Base-by-base conservation (phyloP, 2,329 filamentous ascomycete genomes). In the Alternaria angustiovoidea region DNA sequence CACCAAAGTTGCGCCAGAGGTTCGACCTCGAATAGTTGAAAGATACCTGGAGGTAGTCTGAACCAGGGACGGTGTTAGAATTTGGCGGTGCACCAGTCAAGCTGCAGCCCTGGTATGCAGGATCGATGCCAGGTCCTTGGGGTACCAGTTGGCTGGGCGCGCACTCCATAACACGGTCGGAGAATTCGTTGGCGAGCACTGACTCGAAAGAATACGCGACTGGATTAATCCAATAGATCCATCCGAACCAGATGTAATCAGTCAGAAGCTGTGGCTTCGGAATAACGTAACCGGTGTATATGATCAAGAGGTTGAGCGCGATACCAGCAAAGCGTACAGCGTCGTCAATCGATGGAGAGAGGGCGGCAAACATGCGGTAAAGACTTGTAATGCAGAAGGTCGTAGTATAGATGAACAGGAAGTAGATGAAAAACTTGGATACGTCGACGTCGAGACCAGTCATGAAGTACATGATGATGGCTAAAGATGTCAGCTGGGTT, bases 1-100 rank as follows among this genome's bases (percentile, higher is more conserved):
- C 88, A 32, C 90, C 91, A 70, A 91, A 93, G 74, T 94, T 93
- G 4, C 91, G 87, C 82, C 88, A 90, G 0, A 90, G 76, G 68
- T 90, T 82, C 26, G 78, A 79, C 18, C 87, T 80, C 0, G 83
- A 82, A 68, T 89, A 89, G 44, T 84, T 79, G 75, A 86, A 90
- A 7, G 82, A 82, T 0, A 81, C 81, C 9, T 79, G 66, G 2
- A 90, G 72, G 67, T 90, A 91, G 22, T 78, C 78, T 2, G 81
- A 73, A 34, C 88, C 88, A 32, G 81, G 69, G 12, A 91, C 84
- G 3, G 73, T 79, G 1, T 80, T 79, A 20, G 81, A 80, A 32
- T 85, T 85, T 12, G 86, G 75, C 24, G 78, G 70, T 11, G 87
- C 84, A n/a, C 89, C 89, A 24, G 84, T 80, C 39, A 90, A 75